Percentiles rank a stretch among this genome's conserved stretches.
Evolutionary conservation across 139 green algal species (phyloP).

Genomic region (Volvox reticuliferus): DNA sequence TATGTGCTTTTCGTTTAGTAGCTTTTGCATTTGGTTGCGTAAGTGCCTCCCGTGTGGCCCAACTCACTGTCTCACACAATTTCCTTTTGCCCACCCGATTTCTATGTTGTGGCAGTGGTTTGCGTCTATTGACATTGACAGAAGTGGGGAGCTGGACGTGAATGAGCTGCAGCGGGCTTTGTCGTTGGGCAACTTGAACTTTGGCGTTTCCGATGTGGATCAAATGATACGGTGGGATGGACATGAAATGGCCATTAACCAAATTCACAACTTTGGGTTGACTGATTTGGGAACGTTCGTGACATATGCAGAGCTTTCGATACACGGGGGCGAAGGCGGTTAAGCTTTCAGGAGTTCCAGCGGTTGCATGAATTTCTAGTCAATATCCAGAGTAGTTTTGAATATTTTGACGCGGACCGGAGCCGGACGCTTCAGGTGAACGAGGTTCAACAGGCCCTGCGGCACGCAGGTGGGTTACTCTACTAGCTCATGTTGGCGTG

Average conservation of each 20-base stretch:
- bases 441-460: constrained; percentile 34
- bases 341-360: constrained; percentile 46
- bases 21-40: too few relatives aligned
- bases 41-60: too few relatives aligned
- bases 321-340: constrained; percentile 22
- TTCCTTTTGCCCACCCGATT: neutral
- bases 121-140: constrained; percentile 37
- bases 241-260: too few relatives aligned
- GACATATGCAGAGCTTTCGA: constrained; percentile 32
- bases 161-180: constrained; percentile 45
- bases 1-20: too few relatives aligned
- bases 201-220: constrained; percentile 41
- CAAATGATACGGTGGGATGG: constrained; percentile 42
- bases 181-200: constrained; percentile 41
- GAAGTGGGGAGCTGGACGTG: constrained; percentile 42
- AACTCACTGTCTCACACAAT: neutral
- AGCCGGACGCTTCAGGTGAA: constrained; percentile 29
- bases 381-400: constrained; percentile 50
- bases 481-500: neutral
- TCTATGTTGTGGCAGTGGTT: constrained; percentile 44
- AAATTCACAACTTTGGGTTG: too few relatives aligned
- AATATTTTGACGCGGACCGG: constrained; percentile 44
- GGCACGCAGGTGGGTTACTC: constrained; percentile 35
- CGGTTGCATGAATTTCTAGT: constrained; percentile 44
- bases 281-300: neutral